Evolutionary conservation across 257 asterid species (phyloP), one percentile per base, ranked within the genome.

Genomic region (Rhazya stricta): DNA sequence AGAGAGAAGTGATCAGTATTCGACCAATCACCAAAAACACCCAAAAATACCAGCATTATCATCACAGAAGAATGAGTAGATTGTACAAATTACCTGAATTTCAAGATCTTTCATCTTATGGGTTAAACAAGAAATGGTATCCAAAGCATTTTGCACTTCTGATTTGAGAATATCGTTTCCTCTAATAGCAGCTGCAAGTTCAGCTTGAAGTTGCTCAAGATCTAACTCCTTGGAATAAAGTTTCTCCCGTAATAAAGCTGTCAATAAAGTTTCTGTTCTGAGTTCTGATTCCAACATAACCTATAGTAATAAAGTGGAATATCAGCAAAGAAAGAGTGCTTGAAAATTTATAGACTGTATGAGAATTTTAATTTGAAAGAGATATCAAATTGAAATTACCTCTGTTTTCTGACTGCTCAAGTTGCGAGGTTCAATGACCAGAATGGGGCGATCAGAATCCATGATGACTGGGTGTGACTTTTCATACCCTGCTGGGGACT

Each of bases 161-260:
- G 93, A 86, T 83, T 88, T 93, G 79, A 91, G 93, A 72, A 91
- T 82, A 42, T 96, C 98, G 45, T 86, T 88, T 72, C 96, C 91
- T 79, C 97, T 85, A 70, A 93, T 83, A 30, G 90, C 87, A 72
- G 97, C 90, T 72, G 98, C 98, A 74, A 96, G 87, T 82, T 96
- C 99, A 78, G 99, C 92, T 81, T 88, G 94, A 80, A 91, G 87
- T 83, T 91, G 99, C 81, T 96, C 98, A 69, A 85, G 79, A 30
- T 89, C 94, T 69, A 84, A 81, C 80, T 92, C 99, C 80, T 87
- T 89, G 37, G 97, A 83, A 80, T 89, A 91, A 75, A 96, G 97
- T 83, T 90, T 96, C 82, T 96, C 98, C 56, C 90, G 86, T 79
- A 96, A 74, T 80, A 96, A 84, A 72, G 81, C 81, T 69, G 98